Conservation (phyloP, 1,284 basidiomycete species). For the Spongispora temasekensis region DNA sequence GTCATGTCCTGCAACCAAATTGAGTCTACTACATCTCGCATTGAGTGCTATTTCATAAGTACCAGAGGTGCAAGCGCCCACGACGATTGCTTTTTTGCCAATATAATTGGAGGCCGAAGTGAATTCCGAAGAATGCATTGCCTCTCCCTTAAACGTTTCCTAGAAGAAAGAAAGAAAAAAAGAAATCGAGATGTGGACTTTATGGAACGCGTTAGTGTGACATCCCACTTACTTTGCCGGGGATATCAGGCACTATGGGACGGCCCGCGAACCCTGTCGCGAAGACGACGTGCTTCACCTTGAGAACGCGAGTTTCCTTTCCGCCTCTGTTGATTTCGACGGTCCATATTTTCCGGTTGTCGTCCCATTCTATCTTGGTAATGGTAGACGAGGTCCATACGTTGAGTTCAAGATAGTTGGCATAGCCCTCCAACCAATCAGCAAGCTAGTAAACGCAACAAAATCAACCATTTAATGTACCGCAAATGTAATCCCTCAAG, state of each 20-base stretch:
- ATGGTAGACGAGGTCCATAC: slow-evolving; percentile 54
- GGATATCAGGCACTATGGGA: slow-evolving; percentile 36
- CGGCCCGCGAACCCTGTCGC: slow-evolving; percentile 44
- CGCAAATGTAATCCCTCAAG: too few relatives aligned
- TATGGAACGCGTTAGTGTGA: background rate
- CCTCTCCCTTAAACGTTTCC: slow-evolving; percentile 27
- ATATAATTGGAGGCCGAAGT: slow-evolving; percentile 37
- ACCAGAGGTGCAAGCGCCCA: slow-evolving; percentile 46
- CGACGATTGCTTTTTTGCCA: slow-evolving; percentile 46
- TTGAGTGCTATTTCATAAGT: background rate
- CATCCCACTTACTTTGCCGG: slow-evolving; percentile 16
- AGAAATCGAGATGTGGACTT: background rate
- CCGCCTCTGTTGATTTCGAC: slow-evolving; percentile 35
- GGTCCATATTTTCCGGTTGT: slow-evolving; percentile 38
- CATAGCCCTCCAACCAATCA: slow-evolving; percentile 63
- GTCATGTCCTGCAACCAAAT: slow-evolving; percentile 18
- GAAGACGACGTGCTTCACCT: slow-evolving; percentile 41
- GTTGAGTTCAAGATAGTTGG: slow-evolving; percentile 54
- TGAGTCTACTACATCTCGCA: slow-evolving; percentile 4
- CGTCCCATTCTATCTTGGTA: slow-evolving; percentile 39
- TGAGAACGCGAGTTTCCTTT: slow-evolving; percentile 30
- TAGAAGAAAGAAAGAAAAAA: too few relatives aligned
- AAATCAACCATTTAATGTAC: background rate
- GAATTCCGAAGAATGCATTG: slow-evolving; percentile 42
- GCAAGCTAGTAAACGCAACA: slow-evolving; percentile 48